Evolutionary conservation across 163 green algal genomes (phyloP), one percentile per base, ranked within the genome.

Genomic region (Picocystis sp.): DNA sequence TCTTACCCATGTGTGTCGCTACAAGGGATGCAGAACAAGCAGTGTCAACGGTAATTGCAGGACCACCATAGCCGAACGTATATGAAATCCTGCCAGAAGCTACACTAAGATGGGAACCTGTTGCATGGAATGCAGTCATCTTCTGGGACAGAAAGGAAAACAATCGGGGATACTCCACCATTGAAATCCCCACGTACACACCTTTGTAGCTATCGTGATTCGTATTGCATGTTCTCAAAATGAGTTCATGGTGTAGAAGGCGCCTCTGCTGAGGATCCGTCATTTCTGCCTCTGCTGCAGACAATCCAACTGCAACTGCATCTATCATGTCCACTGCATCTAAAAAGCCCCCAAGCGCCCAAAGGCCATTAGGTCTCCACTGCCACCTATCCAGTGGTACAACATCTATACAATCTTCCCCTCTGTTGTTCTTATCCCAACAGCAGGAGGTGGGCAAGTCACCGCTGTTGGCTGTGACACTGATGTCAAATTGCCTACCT

Each of bases 171-270:
- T 83, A 90, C 56, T 90, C 81, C 3, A 72, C 72, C 0, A 62
- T 84, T 22, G 71, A 83, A 49, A 90, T 78, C 42, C 81, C 81
- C 22, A 87, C 67, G 65, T 74, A 90, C 45, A 88, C 76, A 12
- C 70, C 78, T 3, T 56, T 33, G 22, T 5, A n/a, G 13, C 45
- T 22, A 51, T 33, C 23, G 42, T 29, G 17, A 3, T 24, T 13
- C 33, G 12, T 3, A 41, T 52, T 43, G 11, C 44, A 29, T 3
- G n/a, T 15, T 38, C 44, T 15, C 3, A 8, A 55, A 25, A 42
- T 3, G 5, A 33, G 47, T 33, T 41, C 2, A 13, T 17, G 57
- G 45, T 70, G 50, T 22, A 70, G 48, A 45, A 74, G 49, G n/a
- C 73, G 42, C 22, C 71, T 66, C 57, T 82, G 76, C 64, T 84